Conservation (phyloP, 805 yeast species). For the Metschnikowia peoriensis region DNA sequence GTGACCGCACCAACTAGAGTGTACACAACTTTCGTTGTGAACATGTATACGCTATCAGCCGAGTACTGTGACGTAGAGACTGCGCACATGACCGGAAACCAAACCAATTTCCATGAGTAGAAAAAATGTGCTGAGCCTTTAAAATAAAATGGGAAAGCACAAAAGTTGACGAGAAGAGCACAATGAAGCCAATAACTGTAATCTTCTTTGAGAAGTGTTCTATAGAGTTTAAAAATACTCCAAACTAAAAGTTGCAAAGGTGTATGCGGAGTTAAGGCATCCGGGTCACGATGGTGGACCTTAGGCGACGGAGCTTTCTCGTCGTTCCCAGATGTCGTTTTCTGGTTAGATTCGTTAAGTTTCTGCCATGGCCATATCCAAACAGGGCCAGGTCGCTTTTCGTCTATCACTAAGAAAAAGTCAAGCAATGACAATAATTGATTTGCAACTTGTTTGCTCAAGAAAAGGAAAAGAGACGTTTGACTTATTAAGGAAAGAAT, state of each 20-base stretch:
- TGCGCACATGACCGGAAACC: slow-evolving; percentile 34
- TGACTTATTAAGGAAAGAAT: slow-evolving; percentile 26
- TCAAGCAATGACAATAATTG: slow-evolving; percentile 18
- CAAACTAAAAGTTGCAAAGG: slow-evolving; percentile 21
- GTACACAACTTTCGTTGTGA: slow-evolving; percentile 23
- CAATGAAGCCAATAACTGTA: slow-evolving; percentile 33
- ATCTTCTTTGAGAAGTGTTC: slow-evolving; percentile 17
- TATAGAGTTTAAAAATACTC: slow-evolving; percentile 18
- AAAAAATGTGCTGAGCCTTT: slow-evolving; percentile 30
- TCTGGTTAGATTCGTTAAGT: background rate
- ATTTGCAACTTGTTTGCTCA: slow-evolving; percentile 18
- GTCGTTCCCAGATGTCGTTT: slow-evolving; percentile 8
- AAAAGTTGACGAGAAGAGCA: slow-evolving; percentile 21
- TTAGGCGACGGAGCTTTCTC: background rate
- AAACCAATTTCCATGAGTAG: slow-evolving; percentile 24
- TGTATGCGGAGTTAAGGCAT: slow-evolving; percentile 25
- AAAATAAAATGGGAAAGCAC: slow-evolving; percentile 28
- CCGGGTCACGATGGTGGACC: slow-evolving; percentile 25
- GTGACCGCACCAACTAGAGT: slow-evolving; percentile 29
- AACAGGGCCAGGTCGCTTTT: slow-evolving; percentile 21
- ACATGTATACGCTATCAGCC: slow-evolving; percentile 30
- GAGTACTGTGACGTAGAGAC: slow-evolving; percentile 30
- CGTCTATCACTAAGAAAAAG: slow-evolving; percentile 23
- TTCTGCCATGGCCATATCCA: slow-evolving; percentile 17
- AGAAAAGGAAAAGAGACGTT: slow-evolving; percentile 20